Evolutionary conservation across 148 eudicot genomes (phyloP).

Genomic region (Camellia japonica): DNA sequence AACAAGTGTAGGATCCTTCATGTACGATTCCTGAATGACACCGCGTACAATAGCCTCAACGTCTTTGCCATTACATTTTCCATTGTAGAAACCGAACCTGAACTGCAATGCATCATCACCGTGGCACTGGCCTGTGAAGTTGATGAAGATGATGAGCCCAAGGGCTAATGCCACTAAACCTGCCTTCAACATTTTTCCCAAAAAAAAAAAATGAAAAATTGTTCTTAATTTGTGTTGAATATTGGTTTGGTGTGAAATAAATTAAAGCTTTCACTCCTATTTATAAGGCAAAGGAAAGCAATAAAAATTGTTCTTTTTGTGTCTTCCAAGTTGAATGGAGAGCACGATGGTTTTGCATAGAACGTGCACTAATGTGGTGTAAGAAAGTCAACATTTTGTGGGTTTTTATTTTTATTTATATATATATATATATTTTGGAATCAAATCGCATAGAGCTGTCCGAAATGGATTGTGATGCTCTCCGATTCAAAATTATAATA

Average conservation of each 20-base stretch:
- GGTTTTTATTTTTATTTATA: too few species aligned
- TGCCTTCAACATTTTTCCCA: conserved; percentile 7
- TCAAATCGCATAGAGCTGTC: too few species aligned
- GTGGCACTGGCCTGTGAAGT: conserved; percentile 29
- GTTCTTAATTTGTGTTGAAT: neutral
- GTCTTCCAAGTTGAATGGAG: too few species aligned
- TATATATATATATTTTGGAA: too few species aligned
- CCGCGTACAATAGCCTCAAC: conserved; percentile 36
- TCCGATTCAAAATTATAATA: too few species aligned
- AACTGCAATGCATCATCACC: conserved; percentile 7
- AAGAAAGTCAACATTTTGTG: too few species aligned
- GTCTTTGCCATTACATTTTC: conserved; percentile 32
- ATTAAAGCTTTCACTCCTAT: neutral
- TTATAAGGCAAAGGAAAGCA: neutral
- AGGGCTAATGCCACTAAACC: conserved; percentile 11
- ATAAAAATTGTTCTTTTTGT: too few species aligned
- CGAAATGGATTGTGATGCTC: too few species aligned
- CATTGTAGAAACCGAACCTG: conserved; percentile 34
- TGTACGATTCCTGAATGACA: conserved; percentile 10
- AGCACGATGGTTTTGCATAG: too few species aligned
- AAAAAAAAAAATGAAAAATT: neutral
- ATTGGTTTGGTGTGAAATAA: neutral
- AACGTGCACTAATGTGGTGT: too few species aligned
- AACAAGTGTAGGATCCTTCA: conserved; percentile 26
- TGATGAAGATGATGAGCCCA: conserved; percentile 29